These are phyloP conservation scores for Diversispora eburnea DNA, from an alignment of 192 early-diverging fungal genomes.

Conservation along the genomic window DNA sequence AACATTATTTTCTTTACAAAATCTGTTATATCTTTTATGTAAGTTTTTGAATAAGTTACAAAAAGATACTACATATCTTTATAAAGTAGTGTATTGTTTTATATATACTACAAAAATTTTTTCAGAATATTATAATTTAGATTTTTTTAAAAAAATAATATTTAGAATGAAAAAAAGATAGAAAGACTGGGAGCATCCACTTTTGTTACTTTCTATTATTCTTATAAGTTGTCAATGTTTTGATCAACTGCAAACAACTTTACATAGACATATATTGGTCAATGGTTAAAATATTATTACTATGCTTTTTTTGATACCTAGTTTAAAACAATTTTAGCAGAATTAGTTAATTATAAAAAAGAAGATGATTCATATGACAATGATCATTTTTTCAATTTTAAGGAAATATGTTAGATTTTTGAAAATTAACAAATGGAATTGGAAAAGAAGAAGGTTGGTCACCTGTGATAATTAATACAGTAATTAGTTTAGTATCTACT, in stretches of 20 bases:
- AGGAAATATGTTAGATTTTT: slow-evolving; percentile 10
- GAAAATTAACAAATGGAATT: neutral
- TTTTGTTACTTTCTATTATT: neutral
- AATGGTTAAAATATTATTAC: slow-evolving; percentile 5
- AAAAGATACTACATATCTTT: slow-evolving; percentile 2
- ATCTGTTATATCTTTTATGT: slow-evolving; percentile 11
- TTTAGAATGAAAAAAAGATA: slow-evolving; percentile 9
- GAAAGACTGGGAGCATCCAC: neutral
- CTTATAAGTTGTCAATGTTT: neutral
- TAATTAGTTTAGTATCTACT: too few species aligned
- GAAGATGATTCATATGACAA: slow-evolving; percentile 3
- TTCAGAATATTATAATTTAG: neutral
- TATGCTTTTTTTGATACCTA: neutral
- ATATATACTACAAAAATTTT: slow-evolving; percentile 7
- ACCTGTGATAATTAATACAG: too few species aligned
- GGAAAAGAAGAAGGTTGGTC: too few species aligned
- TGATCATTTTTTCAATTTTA: slow-evolving; percentile 6
- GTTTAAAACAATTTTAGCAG: neutral
- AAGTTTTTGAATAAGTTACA: slow-evolving; percentile 10
- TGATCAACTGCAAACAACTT: neutral
- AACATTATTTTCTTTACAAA: slow-evolving; percentile 11
- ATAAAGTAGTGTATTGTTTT: slow-evolving; percentile 15
- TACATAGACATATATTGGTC: neutral
- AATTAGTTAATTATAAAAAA: slow-evolving; percentile 8
- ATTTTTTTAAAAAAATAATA: slow-evolving; percentile 6